phyloP scores from a whole-genome alignment of 768 basidiomycete genomes.

The Serendipita sp. region DNA sequence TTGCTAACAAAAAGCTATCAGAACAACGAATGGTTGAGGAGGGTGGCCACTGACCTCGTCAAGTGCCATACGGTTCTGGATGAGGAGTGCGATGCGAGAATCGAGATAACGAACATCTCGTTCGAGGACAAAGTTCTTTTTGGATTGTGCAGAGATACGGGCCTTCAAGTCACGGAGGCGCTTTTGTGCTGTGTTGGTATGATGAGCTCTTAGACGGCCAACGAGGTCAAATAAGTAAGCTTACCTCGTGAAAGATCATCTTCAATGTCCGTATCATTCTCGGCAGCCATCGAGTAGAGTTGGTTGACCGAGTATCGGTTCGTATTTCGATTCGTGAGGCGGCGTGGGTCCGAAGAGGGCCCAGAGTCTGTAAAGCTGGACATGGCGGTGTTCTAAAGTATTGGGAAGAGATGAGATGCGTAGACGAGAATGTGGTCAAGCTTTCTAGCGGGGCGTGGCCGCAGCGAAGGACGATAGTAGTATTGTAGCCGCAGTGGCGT shows the following conservation, averaged over 20 bases:
- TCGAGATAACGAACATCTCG: constrained; percentile 97
- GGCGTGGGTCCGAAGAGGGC: constrained; percentile 9
- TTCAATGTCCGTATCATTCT: constrained; percentile 95
- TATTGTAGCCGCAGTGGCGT: no score
- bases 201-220: constrained; percentile 6
- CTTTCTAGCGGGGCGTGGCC: no score
- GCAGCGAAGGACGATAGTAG: no score
- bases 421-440: no score
- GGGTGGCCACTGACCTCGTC: constrained; percentile 47
- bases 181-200: constrained; percentile 63
- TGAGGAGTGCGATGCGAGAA: constrained; percentile 88
- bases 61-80: constrained; percentile 94
- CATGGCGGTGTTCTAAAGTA: neutral
- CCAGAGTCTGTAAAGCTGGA: constrained; percentile 10
- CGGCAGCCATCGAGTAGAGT: constrained; percentile 93
- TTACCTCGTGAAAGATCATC: constrained; percentile 88
- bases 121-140: constrained; percentile 99
- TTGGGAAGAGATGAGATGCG: no score
- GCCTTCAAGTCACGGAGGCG: constrained; percentile 89
- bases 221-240: constrained; percentile 16
- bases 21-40: neutral
- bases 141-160: constrained; percentile 94
- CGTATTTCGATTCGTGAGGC: constrained; percentile 81
- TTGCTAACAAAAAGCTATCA: constrained; percentile 36
- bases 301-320: constrained; percentile 94